phyloP scores from a whole-genome alignment of 2,329 filamentous ascomycete species.

The Calonectria multiphialidica region DNA sequence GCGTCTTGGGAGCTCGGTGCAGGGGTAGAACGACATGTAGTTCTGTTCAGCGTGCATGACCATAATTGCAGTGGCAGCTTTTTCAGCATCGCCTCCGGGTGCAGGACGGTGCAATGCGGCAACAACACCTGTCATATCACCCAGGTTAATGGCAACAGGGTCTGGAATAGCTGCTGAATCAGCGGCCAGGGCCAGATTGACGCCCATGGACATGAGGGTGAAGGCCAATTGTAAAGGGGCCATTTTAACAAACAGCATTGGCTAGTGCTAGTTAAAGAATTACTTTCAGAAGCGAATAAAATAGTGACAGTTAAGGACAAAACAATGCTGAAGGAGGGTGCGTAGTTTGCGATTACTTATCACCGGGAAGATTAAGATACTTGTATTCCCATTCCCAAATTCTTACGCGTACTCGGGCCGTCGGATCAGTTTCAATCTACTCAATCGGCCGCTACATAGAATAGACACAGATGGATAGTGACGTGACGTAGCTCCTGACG shows the following conservation, averaged over 20 bases:
- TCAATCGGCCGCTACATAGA: neutral
- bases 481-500: neutral
- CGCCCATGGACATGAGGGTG: neutral
- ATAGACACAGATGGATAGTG: neutral
- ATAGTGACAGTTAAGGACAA: neutral
- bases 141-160: neutral
- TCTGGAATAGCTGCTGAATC: neutral
- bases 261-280: too few relatives aligned
- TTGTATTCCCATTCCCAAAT: neutral
- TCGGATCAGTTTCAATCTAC: neutral
- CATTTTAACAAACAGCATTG: neutral
- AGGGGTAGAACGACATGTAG: slow-evolving; percentile 1
- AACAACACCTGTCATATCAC: neutral
- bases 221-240: neutral
- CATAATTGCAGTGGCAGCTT: slow-evolving; percentile 2
- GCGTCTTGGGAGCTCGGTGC: slow-evolving; percentile 3
- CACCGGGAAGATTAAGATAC: neutral
- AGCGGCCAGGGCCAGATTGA: neutral
- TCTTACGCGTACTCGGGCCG: neutral
- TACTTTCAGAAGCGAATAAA: neutral
- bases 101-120: neutral
- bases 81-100: neutral
- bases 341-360: neutral
- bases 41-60: slow-evolving; percentile 7
- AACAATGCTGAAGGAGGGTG: neutral